These are phyloP conservation scores for Phaeomoniella chlamydospora DNA, from an alignment of 2,329 filamentous ascomycete genomes.

Conservation along the genomic window DNA sequence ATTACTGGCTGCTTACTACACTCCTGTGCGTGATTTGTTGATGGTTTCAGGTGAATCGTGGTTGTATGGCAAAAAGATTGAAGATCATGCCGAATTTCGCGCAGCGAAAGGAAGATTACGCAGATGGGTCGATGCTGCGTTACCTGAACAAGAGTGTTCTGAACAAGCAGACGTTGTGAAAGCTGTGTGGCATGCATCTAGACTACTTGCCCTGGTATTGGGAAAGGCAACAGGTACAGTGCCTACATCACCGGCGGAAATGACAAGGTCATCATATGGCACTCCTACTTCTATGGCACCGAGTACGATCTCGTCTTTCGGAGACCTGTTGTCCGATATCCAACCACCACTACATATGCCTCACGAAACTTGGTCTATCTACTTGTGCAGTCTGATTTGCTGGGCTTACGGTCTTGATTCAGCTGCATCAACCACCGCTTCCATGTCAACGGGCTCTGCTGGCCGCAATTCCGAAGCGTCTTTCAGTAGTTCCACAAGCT, in stretches of 20 bases:
- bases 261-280: no score
- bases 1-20: slow-evolving; percentile 14
- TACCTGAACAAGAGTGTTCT: not conserved
- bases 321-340: slow-evolving; percentile 5
- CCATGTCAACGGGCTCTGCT: slow-evolving; percentile 7
- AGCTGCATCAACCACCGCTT: not conserved
- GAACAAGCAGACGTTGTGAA: slow-evolving; percentile 12
- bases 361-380: slow-evolving; percentile 18
- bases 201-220: slow-evolving; percentile 8
- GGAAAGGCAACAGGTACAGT: not conserved
- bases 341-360: slow-evolving; percentile 13
- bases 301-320: slow-evolving; percentile 3
- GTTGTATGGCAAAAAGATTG: slow-evolving; percentile 19
- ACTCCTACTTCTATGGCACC: slow-evolving; percentile 4
- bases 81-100: slow-evolving; percentile 16
- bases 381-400: slow-evolving; percentile 18
- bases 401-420: slow-evolving; percentile 17
- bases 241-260: not conserved
- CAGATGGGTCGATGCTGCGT: slow-evolving; percentile 12
- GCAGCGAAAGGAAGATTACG: slow-evolving; percentile 15
- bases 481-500: slow-evolving; percentile 5
- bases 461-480: slow-evolving; percentile 6
- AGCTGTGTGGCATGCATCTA: slow-evolving; percentile 18
- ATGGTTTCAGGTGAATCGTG: slow-evolving; percentile 21
- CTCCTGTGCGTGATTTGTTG: slow-evolving; percentile 16